phyloP scores from a whole-genome alignment of 352 stramenopile species.

The Nothophytophthora sp. region DNA sequence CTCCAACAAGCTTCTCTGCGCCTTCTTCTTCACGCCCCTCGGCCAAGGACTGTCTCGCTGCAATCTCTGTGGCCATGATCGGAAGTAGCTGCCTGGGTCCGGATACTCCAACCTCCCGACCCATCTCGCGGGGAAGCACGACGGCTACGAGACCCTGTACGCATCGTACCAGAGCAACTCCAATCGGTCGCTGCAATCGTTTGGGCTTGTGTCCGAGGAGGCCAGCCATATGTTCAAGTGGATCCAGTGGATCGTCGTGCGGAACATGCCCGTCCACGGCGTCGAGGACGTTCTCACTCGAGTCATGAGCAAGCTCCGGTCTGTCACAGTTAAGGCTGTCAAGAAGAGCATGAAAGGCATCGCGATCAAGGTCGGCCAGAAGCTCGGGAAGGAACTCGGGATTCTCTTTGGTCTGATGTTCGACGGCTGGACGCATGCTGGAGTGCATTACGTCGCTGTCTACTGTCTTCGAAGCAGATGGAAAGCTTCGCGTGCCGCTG shows the following conservation, averaged over 20 bases:
- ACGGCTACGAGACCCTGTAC: neutral
- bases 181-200: neutral
- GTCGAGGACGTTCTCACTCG: constrained; percentile 1
- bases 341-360: no score
- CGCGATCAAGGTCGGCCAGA: no score
- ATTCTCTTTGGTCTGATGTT: no score
- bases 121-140: neutral
- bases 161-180: neutral
- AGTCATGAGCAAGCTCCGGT: constrained; percentile 8
- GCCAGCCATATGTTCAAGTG: constrained; percentile 7
- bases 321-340: no score
- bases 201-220: constrained; percentile 7
- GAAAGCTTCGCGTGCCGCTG: no score
- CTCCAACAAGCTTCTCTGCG: constrained; percentile 2
- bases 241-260: constrained; percentile 6
- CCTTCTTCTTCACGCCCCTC: constrained; percentile 2
- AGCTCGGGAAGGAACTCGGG: no score
- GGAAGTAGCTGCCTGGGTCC: neutral
- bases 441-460: no score
- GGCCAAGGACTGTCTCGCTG: neutral
- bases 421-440: no score
- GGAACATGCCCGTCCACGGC: neutral
- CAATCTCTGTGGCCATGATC: constrained; percentile 1
- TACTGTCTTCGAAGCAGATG: no score
- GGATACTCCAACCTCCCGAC: constrained; percentile 8